Evolutionary conservation across 2,329 filamentous ascomycete species (phyloP).

Genomic region (Ambrosiella xylebori): DNA sequence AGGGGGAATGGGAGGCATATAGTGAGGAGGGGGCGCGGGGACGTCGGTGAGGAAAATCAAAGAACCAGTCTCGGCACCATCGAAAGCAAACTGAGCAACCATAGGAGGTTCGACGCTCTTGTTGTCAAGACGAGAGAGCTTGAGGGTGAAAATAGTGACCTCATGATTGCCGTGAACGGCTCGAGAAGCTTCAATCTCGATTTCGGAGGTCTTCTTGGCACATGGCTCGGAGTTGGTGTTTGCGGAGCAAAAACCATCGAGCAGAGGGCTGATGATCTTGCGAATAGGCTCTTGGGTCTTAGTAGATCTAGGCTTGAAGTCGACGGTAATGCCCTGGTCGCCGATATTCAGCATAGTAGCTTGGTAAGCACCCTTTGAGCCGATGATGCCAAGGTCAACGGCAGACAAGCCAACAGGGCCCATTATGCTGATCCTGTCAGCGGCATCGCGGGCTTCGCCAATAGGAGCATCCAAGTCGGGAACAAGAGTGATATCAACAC

Average conservation of each 20-base stretch:
- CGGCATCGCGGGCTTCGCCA: background rate
- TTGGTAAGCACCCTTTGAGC: conserved; percentile 7
- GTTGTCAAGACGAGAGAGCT: conserved; percentile 2
- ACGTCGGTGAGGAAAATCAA: conserved; percentile 9
- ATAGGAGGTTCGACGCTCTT: conserved; percentile 8
- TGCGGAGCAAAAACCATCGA: conserved; percentile 8
- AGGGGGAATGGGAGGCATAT: background rate
- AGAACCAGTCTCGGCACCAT: conserved; percentile 7
- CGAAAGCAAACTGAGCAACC: conserved; percentile 11
- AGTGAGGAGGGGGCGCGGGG: background rate
- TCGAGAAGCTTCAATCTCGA: conserved; percentile 6
- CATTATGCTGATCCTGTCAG: conserved; percentile 2
- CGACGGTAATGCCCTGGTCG: conserved; percentile 6
- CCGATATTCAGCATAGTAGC: conserved; percentile 10
- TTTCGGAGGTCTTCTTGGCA: conserved; percentile 9
- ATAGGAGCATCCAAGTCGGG: conserved; percentile 4
- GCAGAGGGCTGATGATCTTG: conserved; percentile 8
- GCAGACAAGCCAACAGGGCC: conserved; percentile 8
- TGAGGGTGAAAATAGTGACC: conserved; percentile 10
- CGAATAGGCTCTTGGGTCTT: background rate
- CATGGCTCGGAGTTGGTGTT: background rate
- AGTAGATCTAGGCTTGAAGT: background rate
- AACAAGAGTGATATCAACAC: conserved; percentile 7
- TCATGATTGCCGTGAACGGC: conserved; percentile 4
- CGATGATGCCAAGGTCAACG: conserved; percentile 9